Evolutionary conservation across 1,284 basidiomycete species (phyloP), one percentile per base, ranked within the genome.

Genomic region (Cryptococcus jaspeensis): DNA sequence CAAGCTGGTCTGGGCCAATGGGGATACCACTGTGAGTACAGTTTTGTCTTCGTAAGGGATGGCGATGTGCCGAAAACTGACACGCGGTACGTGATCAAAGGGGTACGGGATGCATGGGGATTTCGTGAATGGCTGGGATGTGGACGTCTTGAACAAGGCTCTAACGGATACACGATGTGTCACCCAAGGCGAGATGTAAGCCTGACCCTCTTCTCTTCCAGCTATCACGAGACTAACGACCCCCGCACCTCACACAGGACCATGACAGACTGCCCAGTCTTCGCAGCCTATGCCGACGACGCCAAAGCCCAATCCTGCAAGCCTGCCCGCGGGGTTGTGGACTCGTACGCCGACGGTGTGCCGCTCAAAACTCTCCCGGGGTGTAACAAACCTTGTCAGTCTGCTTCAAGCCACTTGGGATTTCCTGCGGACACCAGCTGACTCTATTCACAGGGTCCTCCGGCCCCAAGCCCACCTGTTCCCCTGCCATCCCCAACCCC

Each of bases 1-100:
- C 13, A 64, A 72, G 42, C 58, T 75, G 12, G 67, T 65, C 22
- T 74, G 72, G 72, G 70, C 75, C n/a, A 73, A 72, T 52, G 73
- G 73, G 36, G 73, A 75, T 56, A 71, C 67, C n/a, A 73, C 70
- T n/a, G n/a, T n/a, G n/a, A n/a, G n/a, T n/a, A n/a, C n/a, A n/a
- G n/a, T n/a, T n/a, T n/a, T n/a, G n/a, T n/a, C n/a, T n/a, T n/a
- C n/a, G n/a, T n/a, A n/a, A n/a, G n/a, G n/a, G n/a, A n/a, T n/a
- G n/a, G n/a, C n/a, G n/a, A n/a, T n/a, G n/a, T n/a, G n/a, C n/a
- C n/a, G n/a, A n/a, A n/a, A n/a, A n/a, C n/a, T n/a, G n/a, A n/a
- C n/a, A n/a, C n/a, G n/a, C n/a, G n/a, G n/a, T n/a, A n/a, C n/a
- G n/a, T n/a, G n/a, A n/a, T n/a, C n/a, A n/a, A n/a, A n/a, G n/a